Conservation (phyloP, 2,329 filamentous ascomycete genomes). For the Fragosphaeria purpurea region DNA sequence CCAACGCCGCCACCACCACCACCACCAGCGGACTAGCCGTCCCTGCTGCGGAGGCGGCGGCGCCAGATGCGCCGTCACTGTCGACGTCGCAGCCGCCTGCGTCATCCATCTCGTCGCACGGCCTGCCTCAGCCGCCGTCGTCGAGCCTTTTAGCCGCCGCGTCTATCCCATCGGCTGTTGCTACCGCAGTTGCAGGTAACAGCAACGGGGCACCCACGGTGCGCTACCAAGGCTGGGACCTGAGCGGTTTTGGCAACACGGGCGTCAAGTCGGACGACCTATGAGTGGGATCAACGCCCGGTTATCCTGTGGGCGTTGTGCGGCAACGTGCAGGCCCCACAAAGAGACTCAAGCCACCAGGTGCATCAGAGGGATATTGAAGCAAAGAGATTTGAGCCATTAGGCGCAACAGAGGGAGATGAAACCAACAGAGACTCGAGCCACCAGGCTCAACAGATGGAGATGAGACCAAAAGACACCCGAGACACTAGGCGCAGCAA, state of each 20-base stretch:
- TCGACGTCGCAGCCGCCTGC: constrained; percentile 12
- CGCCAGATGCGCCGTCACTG: constrained; percentile 13
- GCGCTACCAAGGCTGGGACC: constrained; percentile 30
- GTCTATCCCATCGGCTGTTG: background rate
- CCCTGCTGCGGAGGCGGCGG: background rate
- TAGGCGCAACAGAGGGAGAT: too few relatives aligned
- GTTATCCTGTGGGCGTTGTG: too few relatives aligned
- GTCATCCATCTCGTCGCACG: constrained; percentile 5
- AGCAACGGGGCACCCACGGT: constrained; percentile 12
- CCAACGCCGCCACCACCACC: constrained; percentile 4
- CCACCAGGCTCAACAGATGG: too few relatives aligned
- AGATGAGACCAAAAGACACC: too few relatives aligned
- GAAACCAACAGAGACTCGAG: too few relatives aligned
- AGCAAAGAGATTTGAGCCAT: too few relatives aligned
- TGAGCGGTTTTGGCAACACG: constrained; percentile 30
- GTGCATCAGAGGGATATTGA: background rate
- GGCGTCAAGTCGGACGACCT: constrained; percentile 26
- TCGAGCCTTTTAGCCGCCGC: background rate
- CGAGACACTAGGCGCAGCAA: too few relatives aligned
- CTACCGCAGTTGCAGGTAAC: background rate
- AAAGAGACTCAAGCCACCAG: background rate
- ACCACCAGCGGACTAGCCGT: too few relatives aligned
- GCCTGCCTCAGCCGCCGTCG: constrained; percentile 22
- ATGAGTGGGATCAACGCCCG: constrained; percentile 2
- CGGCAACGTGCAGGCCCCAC: too few relatives aligned